phyloP scores from a whole-genome alignment of 2,329 filamentous ascomycete genomes.

The Lecanicillium sp. region DNA sequence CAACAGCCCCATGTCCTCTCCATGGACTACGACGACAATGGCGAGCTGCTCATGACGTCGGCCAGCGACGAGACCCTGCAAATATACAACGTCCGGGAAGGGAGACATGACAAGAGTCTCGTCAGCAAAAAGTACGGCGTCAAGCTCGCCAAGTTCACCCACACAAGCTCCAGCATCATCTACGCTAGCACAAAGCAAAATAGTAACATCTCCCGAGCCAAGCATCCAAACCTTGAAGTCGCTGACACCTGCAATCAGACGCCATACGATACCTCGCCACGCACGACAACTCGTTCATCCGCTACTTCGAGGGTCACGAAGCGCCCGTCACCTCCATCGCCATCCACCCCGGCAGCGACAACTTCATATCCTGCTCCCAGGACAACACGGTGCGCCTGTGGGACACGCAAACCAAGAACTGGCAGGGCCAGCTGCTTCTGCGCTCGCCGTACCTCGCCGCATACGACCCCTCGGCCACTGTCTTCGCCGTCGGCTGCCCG shows the following conservation, averaged over 20 bases:
- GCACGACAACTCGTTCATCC: slow-evolving; percentile 93
- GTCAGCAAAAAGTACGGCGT: slow-evolving; percentile 96
- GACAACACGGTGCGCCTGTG: slow-evolving; percentile 91
- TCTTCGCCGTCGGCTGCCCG: slow-evolving; percentile 85
- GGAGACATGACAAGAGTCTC: slow-evolving; percentile 80
- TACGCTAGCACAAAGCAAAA: slow-evolving; percentile 96
- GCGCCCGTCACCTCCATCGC: slow-evolving; percentile 75
- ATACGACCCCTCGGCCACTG: slow-evolving; percentile 85
- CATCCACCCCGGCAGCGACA: slow-evolving; percentile 80
- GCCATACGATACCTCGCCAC: slow-evolving; percentile 81
- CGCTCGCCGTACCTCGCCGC: slow-evolving; percentile 76
- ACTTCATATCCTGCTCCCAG: slow-evolving; percentile 84
- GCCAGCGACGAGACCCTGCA: slow-evolving; percentile 94
- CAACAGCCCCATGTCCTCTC: slow-evolving; percentile 68
- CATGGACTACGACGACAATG: slow-evolving; percentile 92
- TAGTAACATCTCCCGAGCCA: no score
- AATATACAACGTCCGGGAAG: slow-evolving; percentile 89
- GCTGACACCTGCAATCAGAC: no score
- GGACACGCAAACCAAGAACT: slow-evolving; percentile 76
- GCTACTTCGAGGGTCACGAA: slow-evolving; percentile 91
- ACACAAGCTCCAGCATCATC: slow-evolving; percentile 83
- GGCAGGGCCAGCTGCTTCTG: slow-evolving; percentile 74
- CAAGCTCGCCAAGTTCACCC: slow-evolving; percentile 89
- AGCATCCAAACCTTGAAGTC: no score
- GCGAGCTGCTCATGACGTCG: slow-evolving; percentile 84